Evolutionary conservation across 495 filamentous ascomycete genomes (phyloP).

Genomic region (Aspergillus bridgeri): DNA sequence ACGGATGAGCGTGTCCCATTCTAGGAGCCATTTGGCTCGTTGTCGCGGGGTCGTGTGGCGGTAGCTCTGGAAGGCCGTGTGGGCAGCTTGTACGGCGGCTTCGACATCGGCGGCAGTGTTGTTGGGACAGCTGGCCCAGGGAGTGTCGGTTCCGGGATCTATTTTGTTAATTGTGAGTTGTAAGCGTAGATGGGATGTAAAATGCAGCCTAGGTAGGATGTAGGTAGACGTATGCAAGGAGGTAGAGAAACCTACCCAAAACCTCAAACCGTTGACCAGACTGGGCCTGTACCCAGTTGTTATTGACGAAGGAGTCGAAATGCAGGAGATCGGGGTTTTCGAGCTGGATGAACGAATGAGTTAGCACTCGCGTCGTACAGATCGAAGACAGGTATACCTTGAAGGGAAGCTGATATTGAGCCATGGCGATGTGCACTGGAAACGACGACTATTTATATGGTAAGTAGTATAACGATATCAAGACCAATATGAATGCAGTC

Average conservation of each 20-base stretch:
- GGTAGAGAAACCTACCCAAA: slow-evolving; percentile 42
- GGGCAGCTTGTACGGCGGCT: slow-evolving; percentile 54
- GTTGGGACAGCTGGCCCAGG: slow-evolving; percentile 63
- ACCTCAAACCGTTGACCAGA: slow-evolving; percentile 65
- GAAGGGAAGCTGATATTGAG: slow-evolving; percentile 39
- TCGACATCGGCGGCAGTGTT: slow-evolving; percentile 60
- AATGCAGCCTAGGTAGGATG: too few relatives aligned
- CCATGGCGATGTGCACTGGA: slow-evolving; percentile 20
- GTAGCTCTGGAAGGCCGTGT: slow-evolving; percentile 60
- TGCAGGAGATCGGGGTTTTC: slow-evolving; percentile 57
- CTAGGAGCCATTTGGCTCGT: slow-evolving; percentile 60
- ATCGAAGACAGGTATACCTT: slow-evolving; percentile 24
- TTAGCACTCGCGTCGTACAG: too few relatives aligned
- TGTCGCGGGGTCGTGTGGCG: slow-evolving; percentile 56
- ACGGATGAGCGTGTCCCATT: slow-evolving; percentile 54
- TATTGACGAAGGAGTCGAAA: slow-evolving; percentile 56
- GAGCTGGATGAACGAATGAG: slow-evolving; percentile 40
- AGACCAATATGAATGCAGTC: neutral
- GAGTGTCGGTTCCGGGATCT: slow-evolving; percentile 63
- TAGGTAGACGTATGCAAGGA: too few relatives aligned
- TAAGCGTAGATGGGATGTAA: neutral
- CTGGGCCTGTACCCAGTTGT: slow-evolving; percentile 60
- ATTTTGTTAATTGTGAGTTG: slow-evolving; percentile 6
- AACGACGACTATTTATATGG: too few relatives aligned
- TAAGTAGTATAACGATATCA: neutral